Evolutionary conservation across 2,329 filamentous ascomycete species (phyloP).

Genomic region (Xylariaceae sp.): DNA sequence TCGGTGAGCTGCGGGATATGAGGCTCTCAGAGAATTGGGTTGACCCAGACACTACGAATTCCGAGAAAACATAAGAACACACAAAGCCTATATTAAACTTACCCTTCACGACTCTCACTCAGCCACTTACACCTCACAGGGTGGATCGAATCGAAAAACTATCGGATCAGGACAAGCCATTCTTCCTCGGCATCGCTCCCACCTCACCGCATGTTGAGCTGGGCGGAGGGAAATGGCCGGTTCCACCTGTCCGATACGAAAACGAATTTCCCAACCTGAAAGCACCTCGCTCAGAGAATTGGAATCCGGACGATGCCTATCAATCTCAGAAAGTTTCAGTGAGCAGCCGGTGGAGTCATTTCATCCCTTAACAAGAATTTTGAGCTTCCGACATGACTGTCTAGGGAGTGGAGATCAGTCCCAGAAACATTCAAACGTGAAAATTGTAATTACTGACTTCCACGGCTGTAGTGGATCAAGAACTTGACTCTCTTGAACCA

Average conservation of each 20-base stretch:
- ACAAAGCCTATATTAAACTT: not conserved
- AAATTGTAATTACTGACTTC: too few relatives aligned
- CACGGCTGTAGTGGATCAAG: slow-evolving; percentile 12
- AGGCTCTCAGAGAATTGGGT: too few relatives aligned
- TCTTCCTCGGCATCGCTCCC: slow-evolving; percentile 13
- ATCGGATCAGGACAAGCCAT: slow-evolving; percentile 8
- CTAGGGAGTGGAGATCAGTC: too few relatives aligned
- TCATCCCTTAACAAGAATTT: too few relatives aligned
- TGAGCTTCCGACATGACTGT: too few relatives aligned
- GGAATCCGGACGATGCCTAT: slow-evolving; percentile 10
- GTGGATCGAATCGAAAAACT: slow-evolving; percentile 15
- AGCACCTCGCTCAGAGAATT: slow-evolving; percentile 11
- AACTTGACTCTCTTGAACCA: slow-evolving; percentile 4
- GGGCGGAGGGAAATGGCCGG: slow-evolving; percentile 8
- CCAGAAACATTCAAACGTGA: too few relatives aligned
- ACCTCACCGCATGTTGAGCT: slow-evolving; percentile 14
- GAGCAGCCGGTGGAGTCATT: too few relatives aligned
- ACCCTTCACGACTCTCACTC: not conserved
- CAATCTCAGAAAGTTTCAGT: slow-evolving; percentile 13
- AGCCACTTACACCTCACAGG: slow-evolving; percentile 6
- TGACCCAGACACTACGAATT: too few relatives aligned
- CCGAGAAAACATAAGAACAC: too few relatives aligned
- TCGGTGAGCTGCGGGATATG: too few relatives aligned
- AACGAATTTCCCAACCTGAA: slow-evolving; percentile 8
- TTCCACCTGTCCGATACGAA: slow-evolving; percentile 11